phyloP scores from a whole-genome alignment of 2,329 filamentous ascomycete species.

The Leptographium lundbergii region DNA sequence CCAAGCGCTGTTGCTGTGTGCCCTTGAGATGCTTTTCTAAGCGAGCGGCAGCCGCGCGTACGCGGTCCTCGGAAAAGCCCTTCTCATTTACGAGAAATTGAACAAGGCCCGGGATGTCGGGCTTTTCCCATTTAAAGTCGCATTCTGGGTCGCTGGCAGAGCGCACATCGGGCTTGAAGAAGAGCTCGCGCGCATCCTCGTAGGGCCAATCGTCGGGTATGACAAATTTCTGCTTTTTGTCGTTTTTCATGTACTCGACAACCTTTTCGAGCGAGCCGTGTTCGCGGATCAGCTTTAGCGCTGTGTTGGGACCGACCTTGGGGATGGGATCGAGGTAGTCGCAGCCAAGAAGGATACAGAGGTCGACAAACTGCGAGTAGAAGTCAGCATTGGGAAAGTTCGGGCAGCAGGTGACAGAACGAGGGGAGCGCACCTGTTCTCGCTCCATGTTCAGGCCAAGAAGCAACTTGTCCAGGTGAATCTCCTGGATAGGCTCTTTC shows the following conservation, averaged over 20 bases:
- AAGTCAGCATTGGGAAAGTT: neutral
- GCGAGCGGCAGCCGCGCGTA: conserved; percentile 63
- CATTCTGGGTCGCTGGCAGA: conserved; percentile 72
- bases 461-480: conserved; percentile 74
- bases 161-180: conserved; percentile 82
- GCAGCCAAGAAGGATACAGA: conserved; percentile 94
- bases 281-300: conserved; percentile 87
- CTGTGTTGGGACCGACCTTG: conserved; percentile 84
- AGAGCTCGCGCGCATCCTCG: conserved; percentile 79
- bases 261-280: conserved; percentile 80
- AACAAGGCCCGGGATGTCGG: conserved; percentile 80
- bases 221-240: conserved; percentile 65
- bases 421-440: conserved; percentile 48
- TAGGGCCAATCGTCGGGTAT: conserved; percentile 97
- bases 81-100: conserved; percentile 88
- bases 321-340: conserved; percentile 96
- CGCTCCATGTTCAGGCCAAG: conserved; percentile 81
- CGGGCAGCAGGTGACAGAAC: neutral
- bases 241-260: conserved; percentile 65
- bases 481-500: conserved; percentile 96
- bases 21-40: conserved; percentile 85
- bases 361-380: conserved; percentile 71
- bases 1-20: conserved; percentile 78
- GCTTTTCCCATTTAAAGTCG: conserved; percentile 96
- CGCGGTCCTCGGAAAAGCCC: conserved; percentile 91